Evolutionary conservation across 495 filamentous ascomycete species (phyloP), one percentile per base, ranked within the genome.

Genomic region (Rhizodiscina lignyota): DNA sequence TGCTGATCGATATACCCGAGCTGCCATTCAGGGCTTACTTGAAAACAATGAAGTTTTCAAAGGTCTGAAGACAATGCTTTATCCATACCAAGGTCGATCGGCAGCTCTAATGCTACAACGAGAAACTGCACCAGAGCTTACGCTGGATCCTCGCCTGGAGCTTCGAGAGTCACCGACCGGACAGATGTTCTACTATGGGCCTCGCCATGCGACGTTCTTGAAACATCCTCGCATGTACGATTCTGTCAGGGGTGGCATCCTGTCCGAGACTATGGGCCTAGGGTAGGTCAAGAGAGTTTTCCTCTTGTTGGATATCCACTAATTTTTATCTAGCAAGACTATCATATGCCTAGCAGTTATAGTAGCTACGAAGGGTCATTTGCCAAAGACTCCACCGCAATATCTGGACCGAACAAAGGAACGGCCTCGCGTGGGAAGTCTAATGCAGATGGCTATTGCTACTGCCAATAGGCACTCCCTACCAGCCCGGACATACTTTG

Each of bases 71-170:
- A 81, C 80, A 1, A 54, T 52, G 1, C 59, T 93, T 1, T 82
- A 86, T 52, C 60, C 67, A 0, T 89, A 91, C 48, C 87, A 96
- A 56, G 66, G 77, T 34, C 70, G 78, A 30, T 85, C 83, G 0
- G 83, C 80, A 8, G 83, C 83, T 5, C 50, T 74, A 21, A 94
- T 96, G 85, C 53, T 93, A 17, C 79, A 92, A 45, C 72, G 78
- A 32, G 87, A 96, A 52, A 53, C 65, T 6, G 65, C 75, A 19
- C 71, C 80, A 3, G 57, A 60, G 8, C 62, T 65, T 33, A 62
- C 71, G 30, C 54, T 82, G 11, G 86, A 94, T 58, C 82, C 86
- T 6, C 70, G 86, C 4, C 58, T 92, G 4, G 63, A 68, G 34
- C 41, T 52, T 2, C 57, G 63, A 16, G 40, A 48, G 3, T 70